A percentile compares a stretch with the other conserved stretches of the same genome.
Evolutionary conservation across 495 filamentous ascomycete species (phyloP).

Genomic region (Lentithecium fluviatile): DNA sequence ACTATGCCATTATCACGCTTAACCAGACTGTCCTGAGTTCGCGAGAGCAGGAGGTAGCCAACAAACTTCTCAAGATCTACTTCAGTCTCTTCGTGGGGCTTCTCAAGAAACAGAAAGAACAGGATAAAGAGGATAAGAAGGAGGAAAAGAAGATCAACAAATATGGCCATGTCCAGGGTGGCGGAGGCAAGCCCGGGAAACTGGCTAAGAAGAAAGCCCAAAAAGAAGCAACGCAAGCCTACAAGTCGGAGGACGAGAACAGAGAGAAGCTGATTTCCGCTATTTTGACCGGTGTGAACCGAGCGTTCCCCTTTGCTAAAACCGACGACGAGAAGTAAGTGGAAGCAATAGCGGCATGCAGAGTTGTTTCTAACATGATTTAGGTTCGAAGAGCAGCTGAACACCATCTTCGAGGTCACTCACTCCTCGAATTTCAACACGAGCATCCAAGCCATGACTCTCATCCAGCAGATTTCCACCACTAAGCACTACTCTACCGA

Average conservation of each 20-base stretch:
- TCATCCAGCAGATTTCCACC: slow-evolving; percentile 87
- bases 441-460: slow-evolving; percentile 89
- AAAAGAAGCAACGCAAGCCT: slow-evolving; percentile 53
- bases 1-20: slow-evolving; percentile 92
- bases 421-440: slow-evolving; percentile 99
- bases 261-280: slow-evolving; percentile 88
- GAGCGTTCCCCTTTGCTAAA: slow-evolving; percentile 88
- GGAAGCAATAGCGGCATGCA: neutral
- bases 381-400: slow-evolving; percentile 75
- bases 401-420: slow-evolving; percentile 90
- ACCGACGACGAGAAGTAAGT: slow-evolving; percentile 69
- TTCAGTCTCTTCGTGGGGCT: slow-evolving; percentile 78
- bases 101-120: slow-evolving; percentile 59
- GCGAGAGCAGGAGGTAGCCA: slow-evolving; percentile 79
- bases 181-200: slow-evolving; percentile 50
- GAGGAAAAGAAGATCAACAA: slow-evolving; percentile 27
- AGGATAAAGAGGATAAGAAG: slow-evolving; percentile 17
- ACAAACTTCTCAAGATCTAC: slow-evolving; percentile 81
- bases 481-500: slow-evolving; percentile 77
- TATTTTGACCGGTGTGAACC: slow-evolving; percentile 89
- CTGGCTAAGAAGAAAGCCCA: slow-evolving; percentile 50
- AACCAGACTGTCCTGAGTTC: slow-evolving; percentile 90
- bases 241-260: slow-evolving; percentile 59
- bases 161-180: slow-evolving; percentile 52
- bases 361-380: neutral